phyloP scores from a whole-genome alignment of 805 yeast species.

The Candida ponderosae region DNA sequence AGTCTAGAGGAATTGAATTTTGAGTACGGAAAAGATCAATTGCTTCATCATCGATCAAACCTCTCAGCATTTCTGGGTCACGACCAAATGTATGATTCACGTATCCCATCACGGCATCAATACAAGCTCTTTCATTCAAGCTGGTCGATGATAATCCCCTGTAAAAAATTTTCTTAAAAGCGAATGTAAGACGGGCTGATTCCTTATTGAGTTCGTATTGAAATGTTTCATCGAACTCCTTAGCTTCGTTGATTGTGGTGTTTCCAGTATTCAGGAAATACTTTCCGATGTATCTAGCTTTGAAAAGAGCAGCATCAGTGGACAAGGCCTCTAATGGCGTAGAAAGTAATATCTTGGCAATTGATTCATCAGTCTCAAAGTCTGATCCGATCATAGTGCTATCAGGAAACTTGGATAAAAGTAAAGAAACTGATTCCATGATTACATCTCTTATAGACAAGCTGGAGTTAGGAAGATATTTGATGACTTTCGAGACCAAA shows the following conservation, averaged over 20 bases:
- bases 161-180: constrained; percentile 20
- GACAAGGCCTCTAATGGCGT: not conserved
- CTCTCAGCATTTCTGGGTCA: constrained; percentile 5
- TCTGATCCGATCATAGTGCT: not conserved
- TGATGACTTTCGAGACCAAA: not conserved
- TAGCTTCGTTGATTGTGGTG: not conserved
- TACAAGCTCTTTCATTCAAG: constrained; percentile 16
- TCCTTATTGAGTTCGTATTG: constrained; percentile 13
- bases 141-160: constrained; percentile 8
- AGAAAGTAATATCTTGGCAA: not conserved
- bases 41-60: constrained; percentile 6
- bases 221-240: constrained; percentile 4
- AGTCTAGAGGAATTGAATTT: constrained; percentile 7
- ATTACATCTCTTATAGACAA: no score
- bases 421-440: no score
- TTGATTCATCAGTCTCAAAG: not conserved
- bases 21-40: constrained; percentile 2
- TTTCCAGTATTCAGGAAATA: not conserved
- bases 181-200: constrained; percentile 18
- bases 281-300: constrained; percentile 1
- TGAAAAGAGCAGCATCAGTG: not conserved
- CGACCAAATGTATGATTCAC: constrained; percentile 23
- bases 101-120: constrained; percentile 35
- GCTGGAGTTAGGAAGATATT: not conserved
- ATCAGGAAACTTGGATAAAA: no score